Conservation (phyloP, 768 basidiomycete species). For the Phanerochaete carnosa region DNA sequence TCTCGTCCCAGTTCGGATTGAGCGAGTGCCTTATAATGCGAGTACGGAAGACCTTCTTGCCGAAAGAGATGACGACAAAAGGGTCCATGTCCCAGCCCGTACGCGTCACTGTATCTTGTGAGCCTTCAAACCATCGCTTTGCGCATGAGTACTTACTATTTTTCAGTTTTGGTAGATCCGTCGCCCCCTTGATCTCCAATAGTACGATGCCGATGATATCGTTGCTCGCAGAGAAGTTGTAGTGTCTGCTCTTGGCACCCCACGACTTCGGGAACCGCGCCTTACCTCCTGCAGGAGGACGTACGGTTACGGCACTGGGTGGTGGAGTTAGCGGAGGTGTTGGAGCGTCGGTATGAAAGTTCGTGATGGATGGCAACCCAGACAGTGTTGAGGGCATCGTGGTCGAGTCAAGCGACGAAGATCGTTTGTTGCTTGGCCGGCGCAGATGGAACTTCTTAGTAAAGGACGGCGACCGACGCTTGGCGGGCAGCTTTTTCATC, state of each 20-base stretch:
- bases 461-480: constrained; percentile 21
- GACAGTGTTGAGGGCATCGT: not conserved
- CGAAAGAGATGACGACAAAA: constrained; percentile 93
- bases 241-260: constrained; percentile 38
- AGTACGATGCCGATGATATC: constrained; percentile 95
- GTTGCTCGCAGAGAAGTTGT: constrained; percentile 64
- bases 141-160: constrained; percentile 58
- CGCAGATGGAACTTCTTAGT: constrained; percentile 32
- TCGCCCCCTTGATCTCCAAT: constrained; percentile 83
- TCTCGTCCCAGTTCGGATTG: constrained; percentile 93
- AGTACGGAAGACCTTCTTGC: constrained; percentile 95
- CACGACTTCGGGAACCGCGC: constrained; percentile 39
- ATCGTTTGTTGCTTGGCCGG: constrained; percentile 28
- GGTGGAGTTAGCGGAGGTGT: constrained; percentile 14
- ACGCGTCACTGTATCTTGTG: constrained; percentile 58
- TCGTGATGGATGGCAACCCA: constrained; percentile 14
- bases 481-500: constrained; percentile 1
- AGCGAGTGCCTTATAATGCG: constrained; percentile 81
- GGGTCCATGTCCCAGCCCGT: constrained; percentile 97
- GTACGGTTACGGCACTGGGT: constrained; percentile 20
- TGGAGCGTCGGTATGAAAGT: not conserved
- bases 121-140: not conserved
- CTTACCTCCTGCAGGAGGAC: constrained; percentile 25
- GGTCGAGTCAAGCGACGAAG: constrained; percentile 27
- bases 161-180: constrained; percentile 79